Evolutionary conservation across 1,284 basidiomycete genomes (phyloP).

Genomic region (Pulveroboletus sp.): DNA sequence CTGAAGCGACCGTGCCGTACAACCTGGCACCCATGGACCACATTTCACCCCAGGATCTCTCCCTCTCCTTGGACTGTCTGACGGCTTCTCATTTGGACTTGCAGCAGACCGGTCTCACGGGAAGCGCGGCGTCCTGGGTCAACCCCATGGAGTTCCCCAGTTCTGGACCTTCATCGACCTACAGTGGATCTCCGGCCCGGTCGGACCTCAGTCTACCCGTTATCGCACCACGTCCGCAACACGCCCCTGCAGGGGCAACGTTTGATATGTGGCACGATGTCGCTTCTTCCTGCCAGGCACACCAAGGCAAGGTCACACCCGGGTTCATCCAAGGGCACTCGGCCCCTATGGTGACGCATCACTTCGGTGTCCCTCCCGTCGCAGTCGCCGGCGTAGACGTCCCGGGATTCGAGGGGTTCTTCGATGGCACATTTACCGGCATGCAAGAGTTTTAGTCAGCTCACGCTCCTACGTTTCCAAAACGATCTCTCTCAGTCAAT

Average conservation of each 20-base stretch:
- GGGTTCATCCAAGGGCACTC: conserved; percentile 3
- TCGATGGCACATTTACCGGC: conserved; percentile 13
- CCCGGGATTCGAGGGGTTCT: conserved; percentile 26
- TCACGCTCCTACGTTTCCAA: background rate
- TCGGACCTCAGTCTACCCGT: conserved; percentile 42
- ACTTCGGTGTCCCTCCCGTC: background rate
- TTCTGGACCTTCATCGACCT: conserved; percentile 44
- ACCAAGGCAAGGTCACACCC: conserved; percentile 4
- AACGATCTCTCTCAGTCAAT: background rate
- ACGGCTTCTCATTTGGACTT: conserved; percentile 10
- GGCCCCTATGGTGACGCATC: conserved; percentile 6
- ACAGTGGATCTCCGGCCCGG: conserved; percentile 48
- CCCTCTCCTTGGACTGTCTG: conserved; percentile 10
- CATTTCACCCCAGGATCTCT: conserved; percentile 20
- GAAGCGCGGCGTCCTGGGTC: conserved; percentile 12
- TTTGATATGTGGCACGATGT: conserved; percentile 33
- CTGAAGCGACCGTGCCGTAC: conserved; percentile 19
- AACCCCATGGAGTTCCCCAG: conserved; percentile 19
- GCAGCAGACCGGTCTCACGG: conserved; percentile 9
- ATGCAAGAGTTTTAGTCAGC: conserved; percentile 7
- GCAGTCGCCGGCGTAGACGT: conserved; percentile 19
- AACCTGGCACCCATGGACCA: conserved; percentile 36
- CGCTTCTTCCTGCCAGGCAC: background rate
- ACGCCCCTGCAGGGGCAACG: conserved; percentile 12
- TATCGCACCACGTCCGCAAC: conserved; percentile 39